phyloP scores from a whole-genome alignment of 345 rosid species.

The Camelina sativa region DNA sequence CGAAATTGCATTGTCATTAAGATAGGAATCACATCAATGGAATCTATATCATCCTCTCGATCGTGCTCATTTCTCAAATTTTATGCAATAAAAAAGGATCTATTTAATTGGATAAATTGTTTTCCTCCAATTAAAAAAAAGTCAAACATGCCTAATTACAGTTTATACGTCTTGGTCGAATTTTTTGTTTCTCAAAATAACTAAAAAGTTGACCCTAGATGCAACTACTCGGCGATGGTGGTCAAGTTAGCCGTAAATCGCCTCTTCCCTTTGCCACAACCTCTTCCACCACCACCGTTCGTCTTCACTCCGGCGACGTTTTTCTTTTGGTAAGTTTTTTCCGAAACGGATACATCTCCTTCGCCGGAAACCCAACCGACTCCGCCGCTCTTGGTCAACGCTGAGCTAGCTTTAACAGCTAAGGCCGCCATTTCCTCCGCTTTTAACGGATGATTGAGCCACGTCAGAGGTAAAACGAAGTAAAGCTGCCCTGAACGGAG shows the following conservation, averaged over 20 bases:
- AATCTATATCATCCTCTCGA: conserved; percentile 18
- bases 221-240: conserved; percentile 75
- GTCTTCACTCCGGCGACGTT: conserved; percentile 21
- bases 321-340: background rate
- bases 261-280: conserved; percentile 48
- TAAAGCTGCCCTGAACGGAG: conserved; percentile 88
- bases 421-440: conserved; percentile 96
- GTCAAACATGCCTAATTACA: conserved; percentile 42
- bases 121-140: conserved; percentile 8
- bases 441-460: conserved; percentile 66
- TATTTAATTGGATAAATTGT: conserved; percentile 1
- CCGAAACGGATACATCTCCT: background rate
- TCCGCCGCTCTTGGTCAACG: conserved; percentile 51
- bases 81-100: conserved; percentile 9
- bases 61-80: conserved; percentile 31
- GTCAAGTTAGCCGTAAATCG: conserved; percentile 60
- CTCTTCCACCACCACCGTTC: conserved; percentile 33
- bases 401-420: conserved; percentile 95
- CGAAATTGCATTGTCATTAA: conserved; percentile 22
- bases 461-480: conserved; percentile 73
- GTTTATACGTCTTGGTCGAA: conserved; percentile 22
- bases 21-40: conserved; percentile 29
- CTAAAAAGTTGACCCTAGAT: conserved; percentile 38
- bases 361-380: conserved; percentile 32
- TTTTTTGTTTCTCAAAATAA: background rate